Base-by-base conservation (phyloP, 306 rosid species). In the Glycine soja region DNA sequence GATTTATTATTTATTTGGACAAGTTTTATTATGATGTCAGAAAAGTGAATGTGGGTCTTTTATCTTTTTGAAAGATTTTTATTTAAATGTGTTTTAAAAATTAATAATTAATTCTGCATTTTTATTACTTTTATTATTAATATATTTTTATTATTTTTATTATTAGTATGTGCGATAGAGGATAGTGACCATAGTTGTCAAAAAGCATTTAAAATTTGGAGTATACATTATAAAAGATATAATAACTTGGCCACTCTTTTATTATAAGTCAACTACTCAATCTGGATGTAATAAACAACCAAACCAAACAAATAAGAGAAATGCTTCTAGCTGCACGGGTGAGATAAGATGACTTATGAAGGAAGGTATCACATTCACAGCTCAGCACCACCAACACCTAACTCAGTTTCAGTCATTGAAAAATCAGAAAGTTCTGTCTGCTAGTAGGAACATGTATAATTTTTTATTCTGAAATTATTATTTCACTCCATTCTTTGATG, bases 341-440 rank as follows among this genome's bases (percentile, higher is more conserved):
- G 82, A 82, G 63, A 74, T 67, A 16, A 74, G 30, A 11, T 67
- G 51, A 73, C 15, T 48, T 57, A 82, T 38, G 81, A 78, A 69
- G 80, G 65, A 53, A 80, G 67, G 15, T 50, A 52, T 80, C 47
- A 66, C 85, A 83, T 78, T 80, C 80, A 72, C 85, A 86, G 85
- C 87, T 80, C 78, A 77, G 47, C 85, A 34, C 54, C 89, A 83
- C 78, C 83, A 83, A 72, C 85, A 76, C 83, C 76, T 70, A 40
- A 68, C 74, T 40, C 48, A 46, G 62, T 40, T 46, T 6, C 11
- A 54, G 79, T 57, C 74, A 62, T 10, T 72, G 16, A 75, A 74
- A 68, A 72, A 2, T 18, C 70, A 65, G 18, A 10, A 51, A 3
- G 65, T 69, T 82, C 7, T 74, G 82, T 79, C 82, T 43, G 12